A percentile compares a stretch with the other conserved stretches of the same genome.
Evolutionary conservation across 2,329 filamentous ascomycete species (phyloP).

Genomic region (Ophiocordyceps camponoti-floridani): DNA sequence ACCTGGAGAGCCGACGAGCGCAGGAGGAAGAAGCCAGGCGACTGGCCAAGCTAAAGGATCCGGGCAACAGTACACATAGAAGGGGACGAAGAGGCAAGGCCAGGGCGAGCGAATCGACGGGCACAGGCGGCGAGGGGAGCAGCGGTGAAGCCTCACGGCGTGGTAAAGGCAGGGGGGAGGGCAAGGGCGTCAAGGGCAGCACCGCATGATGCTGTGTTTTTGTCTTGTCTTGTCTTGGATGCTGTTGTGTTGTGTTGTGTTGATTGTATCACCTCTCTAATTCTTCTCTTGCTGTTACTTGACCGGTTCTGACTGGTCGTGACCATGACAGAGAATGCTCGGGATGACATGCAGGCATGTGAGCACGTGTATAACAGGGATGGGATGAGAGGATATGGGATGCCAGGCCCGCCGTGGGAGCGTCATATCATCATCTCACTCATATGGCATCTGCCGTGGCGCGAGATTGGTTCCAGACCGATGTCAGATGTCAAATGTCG

Average conservation of each 20-base stretch:
- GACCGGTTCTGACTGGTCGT: not conserved
- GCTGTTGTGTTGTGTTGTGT: not conserved
- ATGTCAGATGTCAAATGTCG: too few species aligned
- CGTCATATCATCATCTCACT: too few species aligned
- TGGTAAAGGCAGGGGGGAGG: not conserved
- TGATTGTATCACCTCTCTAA: not conserved
- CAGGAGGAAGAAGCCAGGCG: conserved; percentile 40
- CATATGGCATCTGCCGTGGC: too few species aligned
- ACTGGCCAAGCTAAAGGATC: conserved; percentile 20
- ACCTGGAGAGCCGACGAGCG: conserved; percentile 59
- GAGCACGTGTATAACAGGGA: too few species aligned
- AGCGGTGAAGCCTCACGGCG: not conserved
- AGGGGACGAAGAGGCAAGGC: not conserved
- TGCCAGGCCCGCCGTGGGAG: too few species aligned
- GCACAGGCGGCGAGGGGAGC: not conserved
- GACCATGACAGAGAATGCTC: too few species aligned
- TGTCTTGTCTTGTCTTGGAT: not conserved
- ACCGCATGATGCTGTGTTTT: not conserved
- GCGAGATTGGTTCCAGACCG: too few species aligned
- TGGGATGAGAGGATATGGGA: too few species aligned
- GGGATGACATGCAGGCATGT: too few species aligned
- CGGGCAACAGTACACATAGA: not conserved
- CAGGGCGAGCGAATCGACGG: not conserved
- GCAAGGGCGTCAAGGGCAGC: not conserved
- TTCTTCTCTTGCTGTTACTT: not conserved